Base-by-base conservation (phyloP, 345 rosid species). In the Leavenworthia alabamica region DNA sequence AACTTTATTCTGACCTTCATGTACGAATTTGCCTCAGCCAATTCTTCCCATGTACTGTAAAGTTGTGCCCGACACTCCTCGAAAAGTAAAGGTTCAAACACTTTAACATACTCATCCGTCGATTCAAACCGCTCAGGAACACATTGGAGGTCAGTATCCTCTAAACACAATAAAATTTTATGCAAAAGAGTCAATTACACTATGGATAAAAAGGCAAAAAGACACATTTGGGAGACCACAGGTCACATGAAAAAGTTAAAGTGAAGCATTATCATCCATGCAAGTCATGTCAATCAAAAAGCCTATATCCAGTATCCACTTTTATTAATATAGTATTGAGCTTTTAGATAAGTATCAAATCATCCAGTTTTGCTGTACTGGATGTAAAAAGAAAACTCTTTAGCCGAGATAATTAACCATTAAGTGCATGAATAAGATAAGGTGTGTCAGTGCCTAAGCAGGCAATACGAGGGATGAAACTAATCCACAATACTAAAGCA, bases 1-100 rank as follows among this genome's bases (percentile, higher is more conserved):
- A n/a, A 82, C 75, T 83, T 89, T 66, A 93, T 71, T 49, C 95
- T 84, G 67, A 93, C 96, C 70, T 75, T 75, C 68, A 82, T 62
- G 64, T 80, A 88, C 7, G 83, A 62, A 56, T 87, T 91, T 51
- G 92, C 76, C 79, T 93, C 99, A 19, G 80, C 60, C 68, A 77
- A 60, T 77, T 93, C 96, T 79, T 93, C 99, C 99, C 94, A 93
- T 12, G 96, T 73, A 79, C 96, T 82, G 71, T 89, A 83, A 62
- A 93, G 87, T 60, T 93, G 97, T 27, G 99, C 99, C 59, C 99
- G 96, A 59, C 99, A 93, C 71, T 93, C 99, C 80, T 93, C 99
- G 70, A 93, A 93, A 74, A 93, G 99, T 75, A 93, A 68, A 60
- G 99, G 99, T 73, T 93, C 99, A 83, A 93, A 93, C 23, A 93